Percentiles rank a stretch among this genome's conserved stretches.
These are phyloP conservation scores for Dentipellis fragilis DNA, from an alignment of 768 basidiomycete species.

Conservation along the genomic window DNA sequence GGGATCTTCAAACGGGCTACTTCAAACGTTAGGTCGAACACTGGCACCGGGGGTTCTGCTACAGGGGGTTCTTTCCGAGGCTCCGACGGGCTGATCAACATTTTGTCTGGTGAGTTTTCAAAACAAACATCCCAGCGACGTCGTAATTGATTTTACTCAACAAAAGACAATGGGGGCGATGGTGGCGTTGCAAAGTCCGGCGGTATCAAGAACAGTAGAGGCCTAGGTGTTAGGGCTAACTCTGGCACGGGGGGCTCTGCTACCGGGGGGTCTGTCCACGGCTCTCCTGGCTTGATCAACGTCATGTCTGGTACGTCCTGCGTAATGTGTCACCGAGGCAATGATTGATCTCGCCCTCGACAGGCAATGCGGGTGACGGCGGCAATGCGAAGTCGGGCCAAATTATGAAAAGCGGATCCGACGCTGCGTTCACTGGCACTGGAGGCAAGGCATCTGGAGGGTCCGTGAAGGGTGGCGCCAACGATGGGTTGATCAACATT, in stretches of 20 bases:
- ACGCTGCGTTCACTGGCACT: conserved; percentile 18
- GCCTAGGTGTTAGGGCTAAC: no score
- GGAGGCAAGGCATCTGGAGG: conserved; percentile 22
- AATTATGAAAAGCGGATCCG: conserved; percentile 10
- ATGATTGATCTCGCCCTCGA: neutral
- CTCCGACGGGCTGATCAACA: neutral
- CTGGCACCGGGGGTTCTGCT: neutral
- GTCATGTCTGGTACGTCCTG: conserved; percentile 7
- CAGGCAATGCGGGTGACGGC: conserved; percentile 14
- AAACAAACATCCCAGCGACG: neutral
- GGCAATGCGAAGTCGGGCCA: conserved; percentile 2
- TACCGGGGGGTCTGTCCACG: conserved; percentile 7
- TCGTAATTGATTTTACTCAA: neutral
- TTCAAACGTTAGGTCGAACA: neutral
- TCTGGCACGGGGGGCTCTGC: conserved; percentile 12
- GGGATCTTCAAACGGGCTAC: neutral
- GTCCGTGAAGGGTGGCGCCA: conserved; percentile 7
- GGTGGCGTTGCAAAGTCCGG: neutral
- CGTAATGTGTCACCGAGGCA: neutral
- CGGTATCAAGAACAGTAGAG: neutral
- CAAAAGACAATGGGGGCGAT: neutral
- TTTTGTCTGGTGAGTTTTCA: neutral
- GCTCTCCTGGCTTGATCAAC: neutral
- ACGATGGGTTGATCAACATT: conserved; percentile 16
- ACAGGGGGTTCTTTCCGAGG: neutral